Percentiles rank a stretch among this genome's conserved stretches.
These are phyloP conservation scores for Malassezia furfur DNA, from an alignment of 1,284 basidiomycete genomes.

Conservation along the genomic window DNA sequence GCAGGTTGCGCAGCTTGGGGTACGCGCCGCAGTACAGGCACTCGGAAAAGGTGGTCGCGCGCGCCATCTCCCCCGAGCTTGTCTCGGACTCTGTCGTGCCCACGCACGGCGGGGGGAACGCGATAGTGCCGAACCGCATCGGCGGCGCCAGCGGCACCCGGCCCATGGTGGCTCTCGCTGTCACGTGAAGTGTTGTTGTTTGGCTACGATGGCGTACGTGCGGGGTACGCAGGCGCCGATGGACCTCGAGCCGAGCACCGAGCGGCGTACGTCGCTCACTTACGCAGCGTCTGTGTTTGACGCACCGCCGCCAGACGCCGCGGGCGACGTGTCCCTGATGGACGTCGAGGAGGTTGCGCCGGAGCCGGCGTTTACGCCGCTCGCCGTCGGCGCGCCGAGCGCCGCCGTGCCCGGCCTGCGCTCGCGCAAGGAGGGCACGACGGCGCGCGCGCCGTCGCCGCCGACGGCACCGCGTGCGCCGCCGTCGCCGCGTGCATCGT, in stretches of 20 bases:
- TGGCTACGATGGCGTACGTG: conserved; percentile 12
- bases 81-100: conserved; percentile 3
- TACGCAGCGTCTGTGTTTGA: conserved; percentile 17
- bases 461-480: no score
- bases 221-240: conserved; percentile 36
- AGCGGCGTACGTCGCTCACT: not conserved
- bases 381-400: not conserved
- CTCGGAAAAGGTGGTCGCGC: conserved; percentile 17
- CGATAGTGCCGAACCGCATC: conserved; percentile 33
- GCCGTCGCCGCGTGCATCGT: no score
- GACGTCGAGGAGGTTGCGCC: conserved; percentile 24
- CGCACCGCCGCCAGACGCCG: not conserved
- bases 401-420: not conserved
- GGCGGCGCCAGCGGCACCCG: conserved; percentile 28
- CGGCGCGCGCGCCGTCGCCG: no score
- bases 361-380: conserved; percentile 15
- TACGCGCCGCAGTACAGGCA: conserved; percentile 43
- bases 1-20: conserved; percentile 37
- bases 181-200: conserved; percentile 7
- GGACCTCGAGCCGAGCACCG: conserved; percentile 20
- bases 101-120: conserved; percentile 18
- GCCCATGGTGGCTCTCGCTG: conserved; percentile 3
- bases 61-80: not conserved
- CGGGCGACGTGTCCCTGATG: conserved; percentile 16
- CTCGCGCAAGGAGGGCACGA: not conserved